Evolutionary conservation across 2,329 filamentous ascomycete species (phyloP).

Genomic region (Epichloe gansuensis): DNA sequence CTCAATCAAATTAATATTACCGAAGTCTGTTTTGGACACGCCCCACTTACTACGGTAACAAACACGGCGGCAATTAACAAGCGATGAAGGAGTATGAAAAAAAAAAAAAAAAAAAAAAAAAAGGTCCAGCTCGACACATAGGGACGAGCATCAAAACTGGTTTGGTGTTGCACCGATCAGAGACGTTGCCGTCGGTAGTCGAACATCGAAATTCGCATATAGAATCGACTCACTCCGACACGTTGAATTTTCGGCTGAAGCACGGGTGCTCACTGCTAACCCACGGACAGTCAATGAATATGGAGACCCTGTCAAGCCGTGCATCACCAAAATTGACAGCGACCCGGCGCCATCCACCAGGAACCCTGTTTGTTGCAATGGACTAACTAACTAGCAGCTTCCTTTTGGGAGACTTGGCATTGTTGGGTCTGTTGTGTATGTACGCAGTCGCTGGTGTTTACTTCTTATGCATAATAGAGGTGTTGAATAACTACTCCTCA

Average conservation of each 20-base stretch:
- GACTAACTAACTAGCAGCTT: constrained; percentile 1
- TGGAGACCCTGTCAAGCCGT: neutral
- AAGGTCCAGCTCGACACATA: neutral
- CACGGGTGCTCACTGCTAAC: neutral
- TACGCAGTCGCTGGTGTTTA: neutral
- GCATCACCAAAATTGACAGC: neutral
- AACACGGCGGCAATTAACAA: neutral
- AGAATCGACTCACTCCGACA: neutral
- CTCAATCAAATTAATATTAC: too few species aligned
- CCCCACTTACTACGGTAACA: neutral
- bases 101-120: neutral
- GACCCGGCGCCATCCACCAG: neutral
- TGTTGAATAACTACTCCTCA: neutral
- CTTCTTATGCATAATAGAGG: neutral
- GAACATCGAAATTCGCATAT: neutral
- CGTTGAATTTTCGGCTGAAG: neutral
- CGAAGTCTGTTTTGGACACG: too few species aligned
- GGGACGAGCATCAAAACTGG: neutral
- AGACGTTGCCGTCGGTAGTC: neutral
- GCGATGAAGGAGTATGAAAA: neutral
- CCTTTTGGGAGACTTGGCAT: neutral
- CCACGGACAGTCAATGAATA: neutral
- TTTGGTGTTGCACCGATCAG: neutral
- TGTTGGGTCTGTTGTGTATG: neutral
- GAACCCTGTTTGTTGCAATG: neutral